These are phyloP conservation scores for Aciculoconidium aculeatum DNA, from an alignment of 805 yeast genomes.

Conservation along the genomic window DNA sequence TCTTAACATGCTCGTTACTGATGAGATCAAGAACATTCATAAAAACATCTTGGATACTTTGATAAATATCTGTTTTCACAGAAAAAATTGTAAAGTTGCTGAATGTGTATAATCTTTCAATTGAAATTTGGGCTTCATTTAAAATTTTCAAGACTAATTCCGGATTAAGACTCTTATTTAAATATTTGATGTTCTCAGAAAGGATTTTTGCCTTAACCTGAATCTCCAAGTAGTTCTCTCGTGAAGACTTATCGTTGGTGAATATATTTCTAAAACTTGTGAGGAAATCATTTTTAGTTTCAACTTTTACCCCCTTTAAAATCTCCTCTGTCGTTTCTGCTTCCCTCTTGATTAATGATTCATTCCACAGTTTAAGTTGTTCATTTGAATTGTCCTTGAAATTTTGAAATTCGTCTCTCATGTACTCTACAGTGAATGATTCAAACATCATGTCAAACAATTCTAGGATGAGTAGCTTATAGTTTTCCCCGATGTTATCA, in stretches of 20 bases:
- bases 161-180: conserved; percentile 72
- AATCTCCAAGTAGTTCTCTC: conserved; percentile 50
- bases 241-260: conserved; percentile 11
- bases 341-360: conserved; percentile 36
- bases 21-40: conserved; percentile 57
- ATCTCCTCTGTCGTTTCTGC: conserved; percentile 42
- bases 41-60: conserved; percentile 56
- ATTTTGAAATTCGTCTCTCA: conserved; percentile 28
- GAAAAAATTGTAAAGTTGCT: conserved; percentile 29
- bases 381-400: conserved; percentile 22
- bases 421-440: conserved; percentile 33
- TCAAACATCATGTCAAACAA: conserved; percentile 39
- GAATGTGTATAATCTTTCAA: conserved; percentile 46
- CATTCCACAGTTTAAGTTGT: conserved; percentile 29
- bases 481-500: conserved; percentile 33
- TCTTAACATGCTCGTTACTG: conserved; percentile 69
- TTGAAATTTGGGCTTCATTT: conserved; percentile 59
- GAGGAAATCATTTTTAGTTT: conserved; percentile 27
- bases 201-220: conserved; percentile 79
- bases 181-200: conserved; percentile 65
- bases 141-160: conserved; percentile 71
- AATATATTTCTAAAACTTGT: conserved; percentile 21
- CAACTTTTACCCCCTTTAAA: conserved; percentile 44
- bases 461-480: conserved; percentile 24
- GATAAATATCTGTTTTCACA: conserved; percentile 25